Conservation (phyloP, 2,329 filamentous ascomycete species). For the Penicillium psychrosexuale region DNA sequence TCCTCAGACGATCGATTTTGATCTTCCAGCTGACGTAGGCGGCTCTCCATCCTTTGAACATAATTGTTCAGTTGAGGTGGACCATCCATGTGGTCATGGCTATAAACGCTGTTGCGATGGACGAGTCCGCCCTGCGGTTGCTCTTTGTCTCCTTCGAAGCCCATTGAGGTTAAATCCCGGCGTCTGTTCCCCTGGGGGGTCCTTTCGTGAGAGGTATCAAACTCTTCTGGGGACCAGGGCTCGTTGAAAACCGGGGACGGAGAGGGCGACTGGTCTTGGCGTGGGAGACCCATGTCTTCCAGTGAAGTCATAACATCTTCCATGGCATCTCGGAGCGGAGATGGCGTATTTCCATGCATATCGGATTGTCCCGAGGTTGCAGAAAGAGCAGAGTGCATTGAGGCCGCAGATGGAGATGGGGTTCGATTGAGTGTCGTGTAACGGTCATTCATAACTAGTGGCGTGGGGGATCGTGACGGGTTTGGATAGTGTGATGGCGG, state of each 20-base stretch:
- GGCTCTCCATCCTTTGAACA: slow-evolving; percentile 85
- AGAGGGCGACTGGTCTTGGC: slow-evolving; percentile 46
- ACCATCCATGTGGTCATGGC: slow-evolving; percentile 47
- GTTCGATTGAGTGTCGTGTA: slow-evolving; percentile 42
- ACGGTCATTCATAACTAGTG: slow-evolving; percentile 42
- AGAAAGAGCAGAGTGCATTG: slow-evolving; percentile 17
- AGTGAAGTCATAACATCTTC: slow-evolving; percentile 96
- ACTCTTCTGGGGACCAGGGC: slow-evolving; percentile 90
- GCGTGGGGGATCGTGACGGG: slow-evolving; percentile 30
- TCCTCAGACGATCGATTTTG: slow-evolving; percentile 42
- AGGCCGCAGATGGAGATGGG: slow-evolving; percentile 46
- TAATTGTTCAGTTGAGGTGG: slow-evolving; percentile 78
- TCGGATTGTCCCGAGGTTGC: slow-evolving; percentile 51
- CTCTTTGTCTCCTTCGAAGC: slow-evolving; percentile 56
- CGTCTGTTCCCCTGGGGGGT: slow-evolving; percentile 35
- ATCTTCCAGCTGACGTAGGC: slow-evolving; percentile 68
- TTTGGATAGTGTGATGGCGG: slow-evolving; percentile 12
- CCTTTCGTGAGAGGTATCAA: slow-evolving; percentile 53
- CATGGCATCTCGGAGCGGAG: slow-evolving; percentile 90
- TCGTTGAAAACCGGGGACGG: slow-evolving; percentile 55
- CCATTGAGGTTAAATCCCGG: slow-evolving; percentile 72
- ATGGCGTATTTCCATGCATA: slow-evolving; percentile 72
- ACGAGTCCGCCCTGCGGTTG: slow-evolving; percentile 58
- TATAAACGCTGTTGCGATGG: slow-evolving; percentile 43
- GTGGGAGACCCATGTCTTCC: slow-evolving; percentile 73